Percentiles rank a stretch among this genome's conserved stretches.
phyloP scores from a whole-genome alignment of 805 yeast species.

The Isabelozyma gotoi region DNA sequence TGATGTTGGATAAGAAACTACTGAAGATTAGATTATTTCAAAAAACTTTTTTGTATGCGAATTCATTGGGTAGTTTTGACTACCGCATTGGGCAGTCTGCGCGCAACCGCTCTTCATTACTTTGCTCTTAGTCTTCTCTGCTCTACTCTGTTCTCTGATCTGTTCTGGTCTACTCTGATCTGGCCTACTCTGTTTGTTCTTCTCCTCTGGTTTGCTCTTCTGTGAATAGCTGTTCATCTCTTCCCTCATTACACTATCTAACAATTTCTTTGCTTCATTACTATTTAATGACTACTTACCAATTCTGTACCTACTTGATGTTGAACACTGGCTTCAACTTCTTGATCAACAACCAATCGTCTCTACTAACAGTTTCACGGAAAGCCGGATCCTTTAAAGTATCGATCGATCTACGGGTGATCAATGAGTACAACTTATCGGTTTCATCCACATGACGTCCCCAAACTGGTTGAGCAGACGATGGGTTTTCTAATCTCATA shows the following conservation, averaged over 20 bases:
- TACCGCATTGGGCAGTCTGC: neutral
- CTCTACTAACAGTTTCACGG: constrained; percentile 90
- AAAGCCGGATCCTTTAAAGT: constrained; percentile 98
- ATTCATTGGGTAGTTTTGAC: neutral
- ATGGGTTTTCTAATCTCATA: constrained; percentile 91
- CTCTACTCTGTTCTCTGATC: neutral
- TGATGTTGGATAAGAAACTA: neutral
- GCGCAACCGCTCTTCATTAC: neutral
- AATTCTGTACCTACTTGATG: constrained; percentile 53
- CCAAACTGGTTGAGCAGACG: constrained; percentile 94
- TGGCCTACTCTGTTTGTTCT: no score
- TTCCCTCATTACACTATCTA: no score
- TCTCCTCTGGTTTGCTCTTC: no score
- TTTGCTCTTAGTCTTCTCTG: neutral
- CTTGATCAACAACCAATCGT: constrained; percentile 92
- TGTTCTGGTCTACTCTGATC: neutral
- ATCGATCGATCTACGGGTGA: constrained; percentile 87
- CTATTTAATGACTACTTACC: neutral
- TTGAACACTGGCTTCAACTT: constrained; percentile 86
- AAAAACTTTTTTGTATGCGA: neutral
- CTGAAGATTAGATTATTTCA: neutral
- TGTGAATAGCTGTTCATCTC: no score
- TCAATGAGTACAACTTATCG: constrained; percentile 86
- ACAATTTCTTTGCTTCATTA: neutral
- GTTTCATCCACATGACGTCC: constrained; percentile 98